Conservation (phyloP, 108 stramenopile species). For the Parietichytrium sp. region DNA sequence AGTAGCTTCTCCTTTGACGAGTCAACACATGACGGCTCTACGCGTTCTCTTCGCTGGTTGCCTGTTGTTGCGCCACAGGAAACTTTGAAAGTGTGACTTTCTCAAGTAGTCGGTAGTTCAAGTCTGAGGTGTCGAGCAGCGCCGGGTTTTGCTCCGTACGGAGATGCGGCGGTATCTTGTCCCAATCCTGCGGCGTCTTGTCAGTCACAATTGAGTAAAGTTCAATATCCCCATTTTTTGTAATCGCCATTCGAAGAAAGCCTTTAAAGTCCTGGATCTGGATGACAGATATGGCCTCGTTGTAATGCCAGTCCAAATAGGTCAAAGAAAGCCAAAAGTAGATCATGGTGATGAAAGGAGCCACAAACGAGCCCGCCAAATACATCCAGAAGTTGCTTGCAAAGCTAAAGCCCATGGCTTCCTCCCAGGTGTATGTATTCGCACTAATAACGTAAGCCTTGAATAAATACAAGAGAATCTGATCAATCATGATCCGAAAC, state of each 20-base stretch:
- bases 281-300: slow-evolving; percentile 4
- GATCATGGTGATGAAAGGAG: not conserved
- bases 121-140: not conserved
- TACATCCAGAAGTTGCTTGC: not conserved
- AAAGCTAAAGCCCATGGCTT: not conserved
- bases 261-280: slow-evolving; percentile 38
- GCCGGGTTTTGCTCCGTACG: not conserved
- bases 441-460: not conserved
- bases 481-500: not conserved
- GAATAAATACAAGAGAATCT: not conserved
- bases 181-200: slow-evolving; percentile 3
- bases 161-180: no score
- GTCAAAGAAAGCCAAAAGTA: not conserved
- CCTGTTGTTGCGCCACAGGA: no score
- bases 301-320: slow-evolving; percentile 15
- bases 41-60: no score
- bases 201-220: slow-evolving; percentile 15
- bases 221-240: not conserved
- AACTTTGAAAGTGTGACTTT: not conserved
- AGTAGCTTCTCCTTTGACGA: no score
- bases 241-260: not conserved
- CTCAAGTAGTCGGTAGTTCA: not conserved
- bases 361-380: not conserved
- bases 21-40: no score
- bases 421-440: not conserved